Percentiles rank a stretch among this genome's conserved stretches.
Conservation (phyloP, 805 yeast species). For the Starmerella etchellsii region DNA sequence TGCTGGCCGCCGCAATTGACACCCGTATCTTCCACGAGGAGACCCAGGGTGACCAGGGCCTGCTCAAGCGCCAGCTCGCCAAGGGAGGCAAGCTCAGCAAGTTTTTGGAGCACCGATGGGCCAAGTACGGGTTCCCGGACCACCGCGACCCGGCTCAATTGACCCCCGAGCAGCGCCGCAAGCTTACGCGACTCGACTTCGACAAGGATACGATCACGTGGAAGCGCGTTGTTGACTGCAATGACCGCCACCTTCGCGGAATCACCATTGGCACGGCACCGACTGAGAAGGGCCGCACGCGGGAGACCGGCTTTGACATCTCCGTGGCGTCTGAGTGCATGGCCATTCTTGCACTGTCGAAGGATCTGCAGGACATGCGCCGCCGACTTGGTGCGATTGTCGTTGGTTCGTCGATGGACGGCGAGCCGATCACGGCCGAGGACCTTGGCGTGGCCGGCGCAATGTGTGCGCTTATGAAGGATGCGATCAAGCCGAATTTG, state of each 20-base stretch:
- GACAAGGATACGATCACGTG: conserved; percentile 84
- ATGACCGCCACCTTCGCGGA: conserved; percentile 82
- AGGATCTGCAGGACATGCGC: conserved; percentile 70
- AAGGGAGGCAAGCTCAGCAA: conserved; percentile 75
- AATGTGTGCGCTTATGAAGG: conserved; percentile 81
- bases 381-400: conserved; percentile 78
- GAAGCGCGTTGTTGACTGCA: conserved; percentile 87
- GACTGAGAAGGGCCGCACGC: conserved; percentile 77
- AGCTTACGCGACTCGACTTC: conserved; percentile 72
- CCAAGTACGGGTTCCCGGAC: conserved; percentile 55
- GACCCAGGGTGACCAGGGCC: conserved; percentile 59
- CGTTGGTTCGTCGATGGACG: conserved; percentile 63
- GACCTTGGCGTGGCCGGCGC: conserved; percentile 96
- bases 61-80: conserved; percentile 63
- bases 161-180: conserved; percentile 56
- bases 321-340: conserved; percentile 93
- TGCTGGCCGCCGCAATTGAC: conserved; percentile 91
- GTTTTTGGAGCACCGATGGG: conserved; percentile 41
- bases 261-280: conserved; percentile 84
- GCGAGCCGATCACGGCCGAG: conserved; percentile 82
- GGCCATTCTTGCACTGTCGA: conserved; percentile 85
- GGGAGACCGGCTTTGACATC: conserved; percentile 87
- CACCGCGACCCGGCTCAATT: conserved; percentile 61
- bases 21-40: conserved; percentile 92
- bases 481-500: conserved; percentile 88